Evolutionary conservation across 164 flowering plant genomes (phyloP), one percentile per base, ranked within the genome.

Genomic region (Dillenia turbinata): DNA sequence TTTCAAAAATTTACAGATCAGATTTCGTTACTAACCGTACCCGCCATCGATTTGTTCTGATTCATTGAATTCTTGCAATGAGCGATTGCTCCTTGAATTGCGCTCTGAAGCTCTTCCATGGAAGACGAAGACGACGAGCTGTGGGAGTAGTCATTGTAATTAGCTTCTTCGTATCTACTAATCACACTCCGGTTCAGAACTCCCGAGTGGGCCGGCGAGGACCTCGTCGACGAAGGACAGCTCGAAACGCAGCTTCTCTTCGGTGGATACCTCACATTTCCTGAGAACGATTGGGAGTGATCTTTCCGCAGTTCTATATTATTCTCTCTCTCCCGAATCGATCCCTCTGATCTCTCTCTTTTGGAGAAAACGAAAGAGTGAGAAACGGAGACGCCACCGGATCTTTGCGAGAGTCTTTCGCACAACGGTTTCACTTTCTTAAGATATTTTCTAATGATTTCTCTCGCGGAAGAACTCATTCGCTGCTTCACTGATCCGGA

Each of bases 21-120:
- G 33, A 77, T 66, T 57, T 78, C 75, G 19, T 71, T 68, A 69
- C 79, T 74, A 67, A 66, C 71, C 62, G 56, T 61, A 61, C 4
- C 22, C 19, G 9, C 43, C 49, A 51, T 52, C 43, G 63, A 57
- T 44, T 75, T 73, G 61, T 73, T 78, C 66, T 72, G 80, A n/a
- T 65, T 9, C 90, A 94, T 72, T 1, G 98, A 94, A 67, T 82
- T 89, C 83, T 91, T 94, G 75, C 99, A 94, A 71, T 94, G 93
- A 17, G 96, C 92, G 45, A 94, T 94, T 10, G 99, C 99, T 2
- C 99, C 99, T 71, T 91, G 97, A 47, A 94, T 94, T 6, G 99
- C 97, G 61, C 71, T 89, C 79, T 94, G 99, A 66, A 91, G 56
- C 75, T 94, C 99, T 66, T 94, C 96, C 96, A 84, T 89, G 0